Base-by-base conservation (phyloP, 2,329 filamentous ascomycete species). In the Exophiala alcalophila region DNA sequence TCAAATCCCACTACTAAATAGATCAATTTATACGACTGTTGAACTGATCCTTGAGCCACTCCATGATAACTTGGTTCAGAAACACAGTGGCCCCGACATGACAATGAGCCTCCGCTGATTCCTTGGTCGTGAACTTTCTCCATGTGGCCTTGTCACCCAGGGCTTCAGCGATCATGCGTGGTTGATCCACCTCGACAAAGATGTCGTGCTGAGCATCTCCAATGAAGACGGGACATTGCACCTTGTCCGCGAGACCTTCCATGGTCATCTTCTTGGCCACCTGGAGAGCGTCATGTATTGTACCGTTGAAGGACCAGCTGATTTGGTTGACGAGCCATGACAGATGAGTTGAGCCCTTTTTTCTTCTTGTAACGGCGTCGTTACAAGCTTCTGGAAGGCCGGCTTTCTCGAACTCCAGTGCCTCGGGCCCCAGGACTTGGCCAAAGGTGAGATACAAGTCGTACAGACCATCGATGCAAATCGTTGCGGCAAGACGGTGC, bases 401-500 rank as follows among this genome's bases (percentile, higher is more conserved):
- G 4, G 5, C 12, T 11, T 44, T 18, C 6, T 15, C 21, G 27
- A 28, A 16, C 5, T 18, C 36, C 11, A 21, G 4, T 14, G 12
- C 30, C 11, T 43, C 23, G 12, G 24, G 15, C 23, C 19, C 7
- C 18, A 37, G 11, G 9, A 29, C 26, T 4, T 25, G 3, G 25
- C 25, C 5, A 45, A 9, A 7, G 18, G 16, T n/a, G 12, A 14
- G 10, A 14, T 15, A 3, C 5, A 50, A 3, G 19, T 44, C 40
- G 19, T 30, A 47, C 9, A 47, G 28, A 2, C 67, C 69, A 47
- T 70, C 68, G 18, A 68, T 57, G 23, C 61, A 57, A 33, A 70
- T 54, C 4, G 63, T 54, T 1, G 68, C 70, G 0, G 60, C 57
- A 7, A 72, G 47, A 2, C 69, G 65, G 34, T 60, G 64, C 43